Evolutionary conservation across 2,329 filamentous ascomycete species (phyloP), one percentile per base, ranked within the genome.

Genomic region (Arachnopeziza araneosa): DNA sequence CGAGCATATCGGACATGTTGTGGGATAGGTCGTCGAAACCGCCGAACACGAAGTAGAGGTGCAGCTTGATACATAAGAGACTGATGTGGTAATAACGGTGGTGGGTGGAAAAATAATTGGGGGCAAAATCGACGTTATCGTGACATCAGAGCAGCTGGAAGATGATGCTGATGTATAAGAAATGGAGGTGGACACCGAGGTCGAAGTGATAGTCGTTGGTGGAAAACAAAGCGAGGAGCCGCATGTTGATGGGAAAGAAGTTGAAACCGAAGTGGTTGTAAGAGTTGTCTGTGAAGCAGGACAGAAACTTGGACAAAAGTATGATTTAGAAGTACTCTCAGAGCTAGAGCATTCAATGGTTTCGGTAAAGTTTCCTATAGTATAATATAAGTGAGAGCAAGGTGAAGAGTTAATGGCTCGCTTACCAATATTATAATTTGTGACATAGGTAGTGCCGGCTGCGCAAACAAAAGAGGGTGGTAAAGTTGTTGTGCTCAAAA

Each of bases 361-460:
- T 22, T 59, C 63, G 1, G 63, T 65, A 26, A 63, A 61, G 23
- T 65, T 65, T 49, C 63, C 61, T 54, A 60, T 58, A 63, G 30
- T 65, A 30, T 30, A 63, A 44, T 65, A 30, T 30, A 30, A 30
- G 26, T 30, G 26, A 30, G 9, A 30, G 26, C 4, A 30, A 30
- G 4, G 26, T 4, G 26, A 30, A 4, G 5, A 30, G 26, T 30
- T 9, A 9, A 30, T 30, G 9, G 26, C 26, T 30, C 26, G 9
- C 26, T 30, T 30, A 30, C 26, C 61, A 56, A 60, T 60, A 32
- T 65, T 61, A 51, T 52, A 63, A 44, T 65, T 65, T 10, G 56
- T 64, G n/a, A 65, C 57, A 59, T 63, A 55, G 2, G 63, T 65
- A 22, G 60, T 63, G 30, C 63, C 63, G 23, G 61, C 63, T 55